Percentiles rank a stretch among this genome's conserved stretches.
These are phyloP conservation scores for Aspergillus nomiae DNA, from an alignment of 2,329 filamentous ascomycete genomes.

Conservation along the genomic window DNA sequence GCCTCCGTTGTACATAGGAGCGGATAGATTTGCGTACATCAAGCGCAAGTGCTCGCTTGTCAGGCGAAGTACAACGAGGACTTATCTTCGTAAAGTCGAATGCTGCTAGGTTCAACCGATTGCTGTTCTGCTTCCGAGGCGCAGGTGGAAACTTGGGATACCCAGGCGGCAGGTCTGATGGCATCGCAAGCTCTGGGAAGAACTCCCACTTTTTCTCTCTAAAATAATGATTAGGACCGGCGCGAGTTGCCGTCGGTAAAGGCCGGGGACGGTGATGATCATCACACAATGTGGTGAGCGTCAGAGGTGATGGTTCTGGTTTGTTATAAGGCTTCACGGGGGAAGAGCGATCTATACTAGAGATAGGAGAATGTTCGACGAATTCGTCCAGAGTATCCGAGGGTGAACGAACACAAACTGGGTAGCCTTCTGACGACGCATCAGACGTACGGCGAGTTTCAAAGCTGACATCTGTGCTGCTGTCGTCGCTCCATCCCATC, in stretches of 20 bases:
- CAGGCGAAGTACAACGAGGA: conserved; percentile 27
- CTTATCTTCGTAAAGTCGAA: conserved; percentile 25
- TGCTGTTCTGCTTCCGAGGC: conserved; percentile 25
- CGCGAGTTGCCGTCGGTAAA: conserved; percentile 23
- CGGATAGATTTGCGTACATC: conserved; percentile 38
- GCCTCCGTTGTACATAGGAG: conserved; percentile 35
- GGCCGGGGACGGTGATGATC: conserved; percentile 28
- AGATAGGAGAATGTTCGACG: conserved; percentile 27
- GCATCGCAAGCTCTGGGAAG: conserved; percentile 41
- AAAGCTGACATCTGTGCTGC: conserved; percentile 29
- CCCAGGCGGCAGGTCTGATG: conserved; percentile 24
- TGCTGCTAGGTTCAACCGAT: conserved; percentile 21
- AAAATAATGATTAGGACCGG: conserved; percentile 39
- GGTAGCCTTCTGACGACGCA: conserved; percentile 32
- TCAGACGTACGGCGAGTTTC: conserved; percentile 19
- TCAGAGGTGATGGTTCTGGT: conserved; percentile 13
- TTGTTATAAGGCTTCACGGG: conserved; percentile 13
- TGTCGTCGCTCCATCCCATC: conserved; percentile 33
- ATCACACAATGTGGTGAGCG: conserved; percentile 19
- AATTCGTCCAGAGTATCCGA: conserved; percentile 31
- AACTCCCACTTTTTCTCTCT: conserved; percentile 46
- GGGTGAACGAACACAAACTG: conserved; percentile 33
- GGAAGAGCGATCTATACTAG: conserved; percentile 12
- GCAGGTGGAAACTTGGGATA: conserved; percentile 18
- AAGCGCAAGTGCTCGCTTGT: conserved; percentile 25